Base-by-base conservation (phyloP, 2,329 filamentous ascomycete species). In the Penicillium psychrosexuale region DNA sequence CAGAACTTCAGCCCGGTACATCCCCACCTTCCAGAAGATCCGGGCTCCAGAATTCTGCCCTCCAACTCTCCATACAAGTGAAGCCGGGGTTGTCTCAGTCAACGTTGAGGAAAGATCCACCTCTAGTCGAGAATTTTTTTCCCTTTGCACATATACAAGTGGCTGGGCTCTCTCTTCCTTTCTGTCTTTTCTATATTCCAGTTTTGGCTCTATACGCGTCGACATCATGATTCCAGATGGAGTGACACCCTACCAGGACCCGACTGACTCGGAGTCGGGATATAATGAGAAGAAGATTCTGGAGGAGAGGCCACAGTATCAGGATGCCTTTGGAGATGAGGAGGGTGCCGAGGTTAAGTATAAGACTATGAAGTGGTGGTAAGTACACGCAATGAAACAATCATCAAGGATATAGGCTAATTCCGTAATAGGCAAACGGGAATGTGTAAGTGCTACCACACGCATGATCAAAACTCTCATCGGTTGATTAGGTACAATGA, bases 301-400 rank as follows among this genome's bases (percentile, higher is more conserved):
- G 11, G 48, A 57, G 30, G 48, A 52, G 43, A 45, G n/a, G 15
- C 55, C 55, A 1, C 51, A 53, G 17, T 62, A 59, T 31, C 44
- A 55, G 17, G 61, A 64, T 38, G 54, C 61, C 1, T 64, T 64
- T 44, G 61, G 60, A 33, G 37, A 64, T 46, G 61, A 64, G 34
- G 48, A 45, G 11, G 56, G 57, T 46, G 60, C 61, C 2, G 60
- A 62, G 51, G 60, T 64, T 24, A 62, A 62, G 13, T 64, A 64
- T 34, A 62, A 62, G 43, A 64, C 61, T 24, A 61, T 64, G 60
- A 59, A 62, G 53, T 64, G 61, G 61, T 64, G 61, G 61, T 63
- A 55, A 49, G 61, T 61, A 2, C 19, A 30, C 24, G 22, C n/a
- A 28, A 19, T 6, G 39, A 22, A 31, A 28, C 17, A 33, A 45